Base-by-base conservation (phyloP, 257 asterid species). In the Linaria vulgaris region DNA sequence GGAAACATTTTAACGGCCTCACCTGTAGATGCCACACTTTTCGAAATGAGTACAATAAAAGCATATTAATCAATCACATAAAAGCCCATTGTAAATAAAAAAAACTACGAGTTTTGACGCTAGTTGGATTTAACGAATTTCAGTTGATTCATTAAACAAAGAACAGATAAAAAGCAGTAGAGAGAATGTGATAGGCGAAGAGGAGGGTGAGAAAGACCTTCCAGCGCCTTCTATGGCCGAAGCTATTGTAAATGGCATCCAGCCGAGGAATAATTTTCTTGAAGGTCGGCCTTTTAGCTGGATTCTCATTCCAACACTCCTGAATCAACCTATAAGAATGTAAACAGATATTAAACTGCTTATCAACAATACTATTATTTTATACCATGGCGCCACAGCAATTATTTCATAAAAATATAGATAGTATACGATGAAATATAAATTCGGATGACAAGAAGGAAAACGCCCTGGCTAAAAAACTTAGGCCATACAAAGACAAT, bases 181-280 rank as follows among this genome's bases (percentile, higher is more conserved):
- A 21, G 10, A n/a, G 43, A 30, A 16, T 14, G 44, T 53, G 56
- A 5, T 21, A 58, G 57, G 55, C 19, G 63, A 15, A 16, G 45
- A 54, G 38, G 37, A 3, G 46, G 1, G 41, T 14, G 44, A 22
- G 69, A 60, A 56, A 47, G 63, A 91, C 98, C 95, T 85, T 91
- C 98, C 98, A 91, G 60, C 84, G 86, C 74, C 83, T 78, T 69
- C 88, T 78, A 70, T 74, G 95, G 66, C 88, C 90, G 71, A 91
- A 78, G 58, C 78, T 80, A 71, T 75, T 79, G 74, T 72, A 80
- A 50, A 86, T 86, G 69, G 82, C 69, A 69, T 80, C 96, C 55
- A 91, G 76, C 54, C 81, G 84, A 5, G 96, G 96, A 70, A 91
- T 91, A 24, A 91, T 88, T 70, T 86, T 76, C 88, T 85, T 85